These are phyloP conservation scores for Ophiosphaerella narmari DNA, from an alignment of 2,329 filamentous ascomycete species.

Conservation along the genomic window DNA sequence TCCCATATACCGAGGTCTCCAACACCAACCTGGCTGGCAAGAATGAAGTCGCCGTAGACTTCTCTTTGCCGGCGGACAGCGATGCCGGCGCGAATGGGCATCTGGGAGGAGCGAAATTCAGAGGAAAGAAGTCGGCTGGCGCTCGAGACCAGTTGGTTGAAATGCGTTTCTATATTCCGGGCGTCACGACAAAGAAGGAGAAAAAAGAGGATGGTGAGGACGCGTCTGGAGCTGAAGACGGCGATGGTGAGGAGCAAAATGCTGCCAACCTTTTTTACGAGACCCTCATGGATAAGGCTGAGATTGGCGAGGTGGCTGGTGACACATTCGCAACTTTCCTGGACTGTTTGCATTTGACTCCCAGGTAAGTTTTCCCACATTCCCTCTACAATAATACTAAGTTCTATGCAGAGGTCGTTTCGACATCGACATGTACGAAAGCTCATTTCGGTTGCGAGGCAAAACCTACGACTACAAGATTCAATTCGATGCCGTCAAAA, in stretches of 20 bases:
- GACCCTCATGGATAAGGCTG: conserved; percentile 95
- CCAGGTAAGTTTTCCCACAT: conserved; percentile 63
- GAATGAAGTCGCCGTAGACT: conserved; percentile 96
- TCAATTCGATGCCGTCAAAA: conserved; percentile 96
- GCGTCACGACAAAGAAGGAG: conserved; percentile 72
- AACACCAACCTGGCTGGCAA: conserved; percentile 98
- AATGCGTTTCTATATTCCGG: conserved; percentile 98
- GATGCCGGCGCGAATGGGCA: conserved; percentile 75
- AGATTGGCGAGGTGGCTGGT: conserved; percentile 98
- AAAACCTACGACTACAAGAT: conserved; percentile 99
- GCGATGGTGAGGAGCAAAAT: conserved; percentile 79
- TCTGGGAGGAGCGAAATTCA: conserved; percentile 72
- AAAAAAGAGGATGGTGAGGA: conserved; percentile 75
- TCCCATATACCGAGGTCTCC: conserved; percentile 95
- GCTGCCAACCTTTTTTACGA: conserved; percentile 98
- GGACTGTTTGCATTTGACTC: conserved; percentile 95
- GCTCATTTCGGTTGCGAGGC: conserved; percentile 92
- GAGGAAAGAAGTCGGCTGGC: conserved; percentile 87
- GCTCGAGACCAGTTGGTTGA: conserved; percentile 93
- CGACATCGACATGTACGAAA: conserved; percentile 99
- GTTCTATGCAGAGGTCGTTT: conserved; percentile 80
- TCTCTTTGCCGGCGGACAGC: conserved; percentile 74
- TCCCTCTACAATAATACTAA: conserved; percentile 7
- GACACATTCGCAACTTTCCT: conserved; percentile 97
- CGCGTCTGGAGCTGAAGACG: conserved; percentile 57